Base-by-base conservation (phyloP, 179 eudicot species). In the Sideroxylon spinosum region DNA sequence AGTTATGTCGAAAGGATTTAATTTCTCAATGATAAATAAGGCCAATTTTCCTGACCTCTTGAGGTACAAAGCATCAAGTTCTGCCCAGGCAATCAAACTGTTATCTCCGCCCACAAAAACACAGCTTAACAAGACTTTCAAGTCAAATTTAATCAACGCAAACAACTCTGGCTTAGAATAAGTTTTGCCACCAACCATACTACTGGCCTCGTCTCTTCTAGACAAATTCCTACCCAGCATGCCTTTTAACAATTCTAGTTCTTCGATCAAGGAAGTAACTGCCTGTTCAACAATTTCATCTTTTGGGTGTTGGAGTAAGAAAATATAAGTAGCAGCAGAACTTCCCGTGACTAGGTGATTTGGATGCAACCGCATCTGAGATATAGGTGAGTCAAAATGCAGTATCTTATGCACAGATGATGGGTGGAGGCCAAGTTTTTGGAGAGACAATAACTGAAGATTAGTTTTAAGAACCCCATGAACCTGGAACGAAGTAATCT, bases 391-490 rank as follows among this genome's bases (percentile, higher is more conserved):
- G 78, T 89, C 87, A 84, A 93, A 90, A 73, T 84, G 91, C 86
- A 96, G 81, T 80, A 91, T 85, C 78, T 90, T 92, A 71, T 78
- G 80, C 56, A 86, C 97, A 79, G 94, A 94, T 73, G 93, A 91
- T 59, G 99, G 86, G 56, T 87, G 82, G 80, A 96, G 91, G 55
- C 99, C 99, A 77, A 83, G 78, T 83, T 96, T 96, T 84, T 92
- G 99, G 78, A 96, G 86, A 68, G 98, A 96, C 78, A 96, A 56
- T 77, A 96, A 82, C 76, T 96, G 99, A 66, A 96, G 91, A 86
- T 94, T 96, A 64, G 97, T 96, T 87, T 92, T 96, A 29, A 96
- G 87, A 87, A 96, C 98, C 74, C 99, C 97, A 64, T 96, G 97
- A 86, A 96, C 89, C 85, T 94, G 97, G 80, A 89, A 83, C 37